Percentiles rank a stretch among this genome's conserved stretches.
phyloP scores from a whole-genome alignment of 2,329 filamentous ascomycete genomes.

The Xylariomycetidae sp. region DNA sequence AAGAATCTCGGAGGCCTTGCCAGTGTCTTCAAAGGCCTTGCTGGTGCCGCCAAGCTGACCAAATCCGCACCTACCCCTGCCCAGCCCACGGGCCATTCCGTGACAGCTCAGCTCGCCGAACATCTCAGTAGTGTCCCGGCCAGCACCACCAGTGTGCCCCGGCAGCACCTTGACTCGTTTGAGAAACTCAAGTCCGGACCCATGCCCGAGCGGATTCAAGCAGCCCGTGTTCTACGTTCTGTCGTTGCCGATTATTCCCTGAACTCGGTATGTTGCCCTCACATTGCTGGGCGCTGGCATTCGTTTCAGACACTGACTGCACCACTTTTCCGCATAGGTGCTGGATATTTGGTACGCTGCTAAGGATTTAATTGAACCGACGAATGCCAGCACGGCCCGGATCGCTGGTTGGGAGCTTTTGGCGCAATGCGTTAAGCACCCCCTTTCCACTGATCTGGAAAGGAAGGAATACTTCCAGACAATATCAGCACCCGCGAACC shows the following conservation, averaged over 20 bases:
- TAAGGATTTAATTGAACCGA: slow-evolving; percentile 56
- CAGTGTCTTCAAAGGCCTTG: slow-evolving; percentile 58
- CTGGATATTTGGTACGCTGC: slow-evolving; percentile 61
- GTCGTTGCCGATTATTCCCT: slow-evolving; percentile 54
- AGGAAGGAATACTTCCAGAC: slow-evolving; percentile 60
- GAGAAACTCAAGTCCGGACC: slow-evolving; percentile 48
- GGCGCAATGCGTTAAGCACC: slow-evolving; percentile 58
- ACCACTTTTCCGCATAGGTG: slow-evolving; percentile 23
- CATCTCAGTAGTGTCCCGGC: slow-evolving; percentile 37
- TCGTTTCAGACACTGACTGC: slow-evolving; percentile 2
- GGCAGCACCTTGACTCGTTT: slow-evolving; percentile 48
- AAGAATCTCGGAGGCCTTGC: slow-evolving; percentile 51
- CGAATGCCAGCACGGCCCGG: slow-evolving; percentile 48
- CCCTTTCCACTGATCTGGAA: slow-evolving; percentile 58
- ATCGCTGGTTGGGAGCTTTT: slow-evolving; percentile 60
- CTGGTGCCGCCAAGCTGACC: slow-evolving; percentile 44
- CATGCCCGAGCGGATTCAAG: slow-evolving; percentile 47
- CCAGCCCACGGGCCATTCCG: slow-evolving; percentile 30
- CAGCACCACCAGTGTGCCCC: slow-evolving; percentile 38
- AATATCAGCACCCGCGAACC: slow-evolving; percentile 47
- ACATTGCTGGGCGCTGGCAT: not conserved
- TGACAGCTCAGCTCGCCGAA: slow-evolving; percentile 36
- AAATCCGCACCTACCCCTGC: slow-evolving; percentile 43
- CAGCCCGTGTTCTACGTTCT: slow-evolving; percentile 50
- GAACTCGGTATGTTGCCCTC: slow-evolving; percentile 33